These are phyloP conservation scores for Pugionium cornutum DNA, from an alignment of 345 rosid species.

Conservation along the genomic window DNA sequence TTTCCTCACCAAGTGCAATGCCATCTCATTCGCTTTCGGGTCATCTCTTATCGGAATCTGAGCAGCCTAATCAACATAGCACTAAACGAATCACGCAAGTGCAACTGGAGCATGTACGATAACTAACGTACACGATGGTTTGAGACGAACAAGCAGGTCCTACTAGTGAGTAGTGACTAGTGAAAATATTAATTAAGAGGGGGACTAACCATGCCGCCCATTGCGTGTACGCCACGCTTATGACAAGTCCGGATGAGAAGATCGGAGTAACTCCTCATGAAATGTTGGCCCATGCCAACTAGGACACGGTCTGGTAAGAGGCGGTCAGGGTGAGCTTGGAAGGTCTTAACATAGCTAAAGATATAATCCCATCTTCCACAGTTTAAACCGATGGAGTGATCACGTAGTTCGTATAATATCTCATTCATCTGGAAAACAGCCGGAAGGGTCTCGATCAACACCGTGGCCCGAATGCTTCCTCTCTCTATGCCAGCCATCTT, in stretches of 20 bases:
- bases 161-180: too few species aligned
- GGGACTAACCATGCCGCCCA: conserved; percentile 88
- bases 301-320: conserved; percentile 82
- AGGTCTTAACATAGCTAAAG: conserved; percentile 91
- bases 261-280: conserved; percentile 93
- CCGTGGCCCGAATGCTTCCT: conserved; percentile 90
- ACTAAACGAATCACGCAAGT: too few species aligned
- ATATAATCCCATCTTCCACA: conserved; percentile 98
- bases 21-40: conserved; percentile 72
- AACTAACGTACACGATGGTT: too few species aligned
- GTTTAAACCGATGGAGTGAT: conserved; percentile 84
- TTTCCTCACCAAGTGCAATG: conserved; percentile 77
- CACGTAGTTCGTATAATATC: conserved; percentile 77
- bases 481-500: conserved; percentile 76
- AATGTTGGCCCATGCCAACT: conserved; percentile 94
- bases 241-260: conserved; percentile 90
- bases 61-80: conserved; percentile 61
- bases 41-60: conserved; percentile 91
- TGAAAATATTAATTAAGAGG: neutral
- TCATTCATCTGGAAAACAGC: conserved; percentile 97
- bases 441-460: conserved; percentile 82
- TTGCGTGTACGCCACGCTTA: conserved; percentile 84
- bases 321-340: conserved; percentile 81
- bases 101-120: too few species aligned
- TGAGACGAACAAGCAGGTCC: too few species aligned